Percentiles rank a stretch among this genome's conserved stretches.
Conservation (phyloP, 495 filamentous ascomycete species). For the Aspergillus nanangensis region DNA sequence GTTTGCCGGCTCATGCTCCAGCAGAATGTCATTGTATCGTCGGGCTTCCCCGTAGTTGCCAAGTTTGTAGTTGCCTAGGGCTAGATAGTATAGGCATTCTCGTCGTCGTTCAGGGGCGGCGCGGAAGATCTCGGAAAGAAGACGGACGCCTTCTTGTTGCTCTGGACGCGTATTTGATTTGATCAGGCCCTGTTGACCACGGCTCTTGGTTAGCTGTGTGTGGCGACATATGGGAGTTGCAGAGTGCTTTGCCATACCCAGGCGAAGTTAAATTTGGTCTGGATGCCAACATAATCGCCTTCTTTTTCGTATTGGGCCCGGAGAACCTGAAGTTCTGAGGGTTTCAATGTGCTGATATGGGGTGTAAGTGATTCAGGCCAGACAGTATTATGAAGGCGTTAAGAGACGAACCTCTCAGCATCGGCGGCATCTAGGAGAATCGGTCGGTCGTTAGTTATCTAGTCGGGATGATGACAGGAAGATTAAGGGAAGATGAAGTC, state of each 20-base stretch:
- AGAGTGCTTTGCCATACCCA: constrained; percentile 58
- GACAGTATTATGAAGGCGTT: constrained; percentile 1
- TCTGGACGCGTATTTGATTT: constrained; percentile 80
- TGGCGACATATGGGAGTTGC: not conserved
- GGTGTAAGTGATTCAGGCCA: constrained; percentile 47
- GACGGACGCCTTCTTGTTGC: constrained; percentile 90
- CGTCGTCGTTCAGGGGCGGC: constrained; percentile 83
- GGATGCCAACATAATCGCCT: constrained; percentile 90
- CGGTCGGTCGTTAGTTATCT: too few species aligned
- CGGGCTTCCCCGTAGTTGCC: constrained; percentile 95
- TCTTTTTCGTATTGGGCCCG: constrained; percentile 94
- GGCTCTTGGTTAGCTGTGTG: not conserved
- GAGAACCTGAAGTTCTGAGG: constrained; percentile 84
- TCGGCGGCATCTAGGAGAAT: constrained; percentile 84
- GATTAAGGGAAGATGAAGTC: constrained; percentile 13
- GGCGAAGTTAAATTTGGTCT: constrained; percentile 99
- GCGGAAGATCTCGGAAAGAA: constrained; percentile 96
- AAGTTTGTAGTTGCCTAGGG: constrained; percentile 94
- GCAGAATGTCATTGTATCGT: constrained; percentile 85
- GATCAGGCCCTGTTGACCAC: constrained; percentile 69
- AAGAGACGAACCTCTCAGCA: constrained; percentile 80
- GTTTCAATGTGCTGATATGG: too few species aligned
- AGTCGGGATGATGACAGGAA: too few species aligned
- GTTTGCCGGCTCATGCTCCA: constrained; percentile 86
- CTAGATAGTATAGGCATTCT: constrained; percentile 97